Base-by-base conservation (phyloP, 495 filamentous ascomycete species). In the Xylaria sp. region DNA sequence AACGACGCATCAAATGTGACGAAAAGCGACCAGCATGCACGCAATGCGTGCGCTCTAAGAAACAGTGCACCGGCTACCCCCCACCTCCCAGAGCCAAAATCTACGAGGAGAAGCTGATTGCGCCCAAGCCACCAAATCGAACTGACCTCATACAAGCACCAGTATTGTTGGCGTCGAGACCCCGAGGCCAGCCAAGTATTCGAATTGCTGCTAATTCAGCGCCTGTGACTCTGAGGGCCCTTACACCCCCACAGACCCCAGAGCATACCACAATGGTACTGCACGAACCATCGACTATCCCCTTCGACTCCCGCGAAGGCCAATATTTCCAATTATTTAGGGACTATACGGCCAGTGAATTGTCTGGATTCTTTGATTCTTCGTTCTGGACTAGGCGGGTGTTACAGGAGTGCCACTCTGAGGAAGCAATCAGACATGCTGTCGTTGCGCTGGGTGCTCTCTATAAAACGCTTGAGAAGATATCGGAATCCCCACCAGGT, bases 1-100 rank as follows among this genome's bases (percentile, higher is more conserved):
- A 85, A 61, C 84, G 90, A 52, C 84, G 85, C 72, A 89, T 92
- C 35, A 91, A 91, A 80, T 92, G 90, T 79, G 90, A 89, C 77
- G 90, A 92, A 76, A 82, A 81, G 69, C 88, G 87, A 63, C 89
- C 90, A 5, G 72, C 75, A 4, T 92, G 89, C 73, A 78, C 79
- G 41, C 86, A 88, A 48, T 92, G 90, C 71, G 77, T 87, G 21
- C 80, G 82, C 29, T 85, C 85, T 11, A 84, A 80, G 67, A 85
- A 83, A 71, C 62, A 71, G 24, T 88, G 86, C 74, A 76, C 78
- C 35, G 86, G 86, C 68, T 88, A 87, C 69, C 86, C 86, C 19
- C 82, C 86, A 6, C 84, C 84, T 67, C 76, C 80, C 29, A 79
- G 83, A 67, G 75, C 81, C 17, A 76, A 80, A 52, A 77, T 79